Conservation (phyloP, 768 basidiomycete genomes). For the Suillus plorans region DNA sequence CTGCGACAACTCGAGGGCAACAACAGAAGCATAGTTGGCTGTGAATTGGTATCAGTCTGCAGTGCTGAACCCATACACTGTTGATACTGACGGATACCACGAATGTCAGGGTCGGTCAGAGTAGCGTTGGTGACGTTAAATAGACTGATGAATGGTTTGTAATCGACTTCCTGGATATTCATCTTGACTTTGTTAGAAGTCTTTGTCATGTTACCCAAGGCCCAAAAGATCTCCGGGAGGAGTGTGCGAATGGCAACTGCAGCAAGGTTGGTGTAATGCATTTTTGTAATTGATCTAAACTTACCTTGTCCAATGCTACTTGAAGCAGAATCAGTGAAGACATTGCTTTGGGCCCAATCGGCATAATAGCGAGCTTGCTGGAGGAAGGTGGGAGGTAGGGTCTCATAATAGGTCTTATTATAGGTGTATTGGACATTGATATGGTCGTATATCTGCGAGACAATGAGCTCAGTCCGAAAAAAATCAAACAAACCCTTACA, state of each 20-base stretch:
- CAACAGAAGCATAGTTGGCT: conserved; percentile 73
- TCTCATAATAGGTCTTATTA: conserved; percentile 75
- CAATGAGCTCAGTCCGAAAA: neutral
- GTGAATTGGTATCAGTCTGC: neutral
- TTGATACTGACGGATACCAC: conserved; percentile 58
- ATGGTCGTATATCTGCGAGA: conserved; percentile 66
- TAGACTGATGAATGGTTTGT: conserved; percentile 87
- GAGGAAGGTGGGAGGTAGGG: conserved; percentile 67
- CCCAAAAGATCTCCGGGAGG: conserved; percentile 44
- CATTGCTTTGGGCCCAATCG: conserved; percentile 70
- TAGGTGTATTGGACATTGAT: conserved; percentile 74
- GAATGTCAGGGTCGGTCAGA: conserved; percentile 55
- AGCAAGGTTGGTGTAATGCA: neutral
- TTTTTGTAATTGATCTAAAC: conserved; percentile 24
- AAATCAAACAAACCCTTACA: conserved; percentile 40
- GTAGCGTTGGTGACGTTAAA: conserved; percentile 74
- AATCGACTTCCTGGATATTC: conserved; percentile 73
- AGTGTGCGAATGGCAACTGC: conserved; percentile 67
- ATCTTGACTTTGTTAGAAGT: conserved; percentile 75
- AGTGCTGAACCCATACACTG: neutral
- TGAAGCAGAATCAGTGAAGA: conserved; percentile 64
- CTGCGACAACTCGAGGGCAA: conserved; percentile 68
- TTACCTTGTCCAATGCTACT: conserved; percentile 73
- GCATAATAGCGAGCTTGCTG: conserved; percentile 74
- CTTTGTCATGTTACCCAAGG: conserved; percentile 75